phyloP scores from a whole-genome alignment of 495 filamentous ascomycete genomes.

The Penicillium roqueforti region DNA sequence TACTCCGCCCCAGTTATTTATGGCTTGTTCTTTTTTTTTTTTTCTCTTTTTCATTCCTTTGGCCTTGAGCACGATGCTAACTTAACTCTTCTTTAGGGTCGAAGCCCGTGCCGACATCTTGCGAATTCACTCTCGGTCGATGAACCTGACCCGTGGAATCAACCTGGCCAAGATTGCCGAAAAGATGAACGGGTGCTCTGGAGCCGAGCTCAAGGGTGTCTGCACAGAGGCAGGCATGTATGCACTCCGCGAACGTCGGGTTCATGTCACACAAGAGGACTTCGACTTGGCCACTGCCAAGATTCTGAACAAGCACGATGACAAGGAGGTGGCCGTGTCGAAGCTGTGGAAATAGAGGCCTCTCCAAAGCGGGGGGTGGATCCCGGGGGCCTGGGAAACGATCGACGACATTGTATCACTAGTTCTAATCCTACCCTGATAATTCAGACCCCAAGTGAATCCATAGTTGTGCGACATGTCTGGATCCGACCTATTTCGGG shows the following conservation, averaged over 20 bases:
- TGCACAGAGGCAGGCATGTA: conserved; percentile 98
- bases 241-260: conserved; percentile 86
- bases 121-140: conserved; percentile 91
- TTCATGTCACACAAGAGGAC: conserved; percentile 98
- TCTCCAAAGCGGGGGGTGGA: conserved; percentile 1
- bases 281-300: conserved; percentile 98
- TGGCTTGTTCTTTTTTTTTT: neutral
- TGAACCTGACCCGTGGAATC: conserved; percentile 98
- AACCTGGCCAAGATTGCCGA: conserved; percentile 97
- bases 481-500: neutral
- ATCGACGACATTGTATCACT: conserved; percentile 28
- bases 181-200: conserved; percentile 99
- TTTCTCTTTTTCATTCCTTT: neutral
- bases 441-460: conserved; percentile 6
- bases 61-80: conserved; percentile 13
- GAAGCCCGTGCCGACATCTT: conserved; percentile 97
- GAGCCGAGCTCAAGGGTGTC: conserved; percentile 94
- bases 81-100: conserved; percentile 45
- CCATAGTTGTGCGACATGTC: conserved; percentile 11
- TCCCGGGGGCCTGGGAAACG: neutral
- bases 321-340: conserved; percentile 86
- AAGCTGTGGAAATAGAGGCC: conserved; percentile 86
- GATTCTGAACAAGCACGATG: conserved; percentile 99
- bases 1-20: neutral
- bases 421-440: conserved; percentile 23